phyloP scores from a whole-genome alignment of 768 basidiomycete genomes.

The Suillus bovinus region DNA sequence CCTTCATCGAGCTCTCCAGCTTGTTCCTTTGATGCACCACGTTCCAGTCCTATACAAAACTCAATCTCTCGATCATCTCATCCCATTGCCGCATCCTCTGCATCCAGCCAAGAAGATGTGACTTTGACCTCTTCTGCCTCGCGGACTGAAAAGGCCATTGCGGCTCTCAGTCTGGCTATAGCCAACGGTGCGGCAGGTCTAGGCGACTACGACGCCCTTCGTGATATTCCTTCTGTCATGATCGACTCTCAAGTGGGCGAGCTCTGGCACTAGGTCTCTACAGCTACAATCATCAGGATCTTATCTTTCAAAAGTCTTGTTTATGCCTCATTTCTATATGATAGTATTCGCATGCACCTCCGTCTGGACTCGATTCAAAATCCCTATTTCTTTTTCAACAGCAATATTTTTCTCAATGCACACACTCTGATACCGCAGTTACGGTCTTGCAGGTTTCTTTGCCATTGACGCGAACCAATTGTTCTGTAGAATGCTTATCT shows the following conservation, averaged over 20 bases:
- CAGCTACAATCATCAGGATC: slow-evolving; percentile 6
- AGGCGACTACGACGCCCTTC: slow-evolving; percentile 54
- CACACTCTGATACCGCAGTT: slow-evolving; percentile 21
- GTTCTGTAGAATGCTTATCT: slow-evolving; percentile 20
- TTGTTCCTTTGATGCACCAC: slow-evolving; percentile 12
- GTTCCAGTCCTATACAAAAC: slow-evolving; percentile 10
- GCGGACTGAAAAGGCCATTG: slow-evolving; percentile 58
- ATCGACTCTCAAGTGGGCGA: slow-evolving; percentile 56
- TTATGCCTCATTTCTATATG: slow-evolving; percentile 30
- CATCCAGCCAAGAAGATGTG: slow-evolving; percentile 8
- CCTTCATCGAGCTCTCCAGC: slow-evolving; percentile 21
- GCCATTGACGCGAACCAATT: slow-evolving; percentile 16
- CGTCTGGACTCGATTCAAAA: slow-evolving; percentile 20
- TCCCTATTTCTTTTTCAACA: slow-evolving; percentile 24
- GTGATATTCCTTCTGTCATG: slow-evolving; percentile 31
- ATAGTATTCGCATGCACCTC: slow-evolving; percentile 8
- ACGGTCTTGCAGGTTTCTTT: slow-evolving; percentile 8
- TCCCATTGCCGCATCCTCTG: slow-evolving; percentile 16
- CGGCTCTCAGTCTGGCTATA: slow-evolving; percentile 58
- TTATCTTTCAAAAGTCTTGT: slow-evolving; percentile 10
- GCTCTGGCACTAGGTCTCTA: slow-evolving; percentile 49
- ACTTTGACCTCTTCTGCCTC: slow-evolving; percentile 36
- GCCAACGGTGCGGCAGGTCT: slow-evolving; percentile 65
- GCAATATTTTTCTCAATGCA: slow-evolving; percentile 27
- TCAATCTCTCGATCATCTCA: slow-evolving; percentile 13